Evolutionary conservation across 2,329 filamentous ascomycete species (phyloP), one percentile per base, ranked within the genome.

Genomic region (Exophiala viscosa): DNA sequence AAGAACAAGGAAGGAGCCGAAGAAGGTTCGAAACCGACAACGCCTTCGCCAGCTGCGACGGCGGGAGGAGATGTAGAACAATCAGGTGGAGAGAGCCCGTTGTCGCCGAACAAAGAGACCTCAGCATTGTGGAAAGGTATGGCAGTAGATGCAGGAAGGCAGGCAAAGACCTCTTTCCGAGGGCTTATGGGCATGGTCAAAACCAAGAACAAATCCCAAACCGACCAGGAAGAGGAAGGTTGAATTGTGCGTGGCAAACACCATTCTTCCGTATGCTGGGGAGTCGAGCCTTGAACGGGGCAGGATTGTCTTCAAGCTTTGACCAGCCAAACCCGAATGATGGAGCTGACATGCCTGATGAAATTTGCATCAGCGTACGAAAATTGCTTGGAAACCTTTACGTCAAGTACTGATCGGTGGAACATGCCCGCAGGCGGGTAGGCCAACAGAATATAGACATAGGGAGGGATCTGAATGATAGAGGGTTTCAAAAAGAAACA

Each of bases 91-190:
- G 35, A 32, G 23, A 52, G 52, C 20, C 50, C 57, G 7, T 45
- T 43, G 20, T 59, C 54, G 15, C 50, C 51, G 8, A 35, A 52
- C 34, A 55, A 34, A 28, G 38, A 45, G 23, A 13, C 18, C n/a
- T 46, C 49, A 20, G 53, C 50, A 11, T 32, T 50, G 15, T 61
- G 52, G 57, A 58, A 52, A 56, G 60, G 52, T 41, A 62, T 50
- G 56, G 62, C 60, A 43, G 60, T 57, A 50, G 62, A 64, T 43
- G 55, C 56, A 40, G 58, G 62, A 33, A 54, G 57, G 39, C 60
- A 61, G 34, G 62, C 62, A 2, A 58, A 55, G 48, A 61, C 53
- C 13, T 62, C 62, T 15, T 45, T 64, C 13, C 49, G 46, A 23
- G 60, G 60, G 5, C 38, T 63, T 5, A 42, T 63, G 39, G 57